These are phyloP conservation scores for Knufia petricola DNA, from an alignment of 2,329 filamentous ascomycete species.

Conservation along the genomic window DNA sequence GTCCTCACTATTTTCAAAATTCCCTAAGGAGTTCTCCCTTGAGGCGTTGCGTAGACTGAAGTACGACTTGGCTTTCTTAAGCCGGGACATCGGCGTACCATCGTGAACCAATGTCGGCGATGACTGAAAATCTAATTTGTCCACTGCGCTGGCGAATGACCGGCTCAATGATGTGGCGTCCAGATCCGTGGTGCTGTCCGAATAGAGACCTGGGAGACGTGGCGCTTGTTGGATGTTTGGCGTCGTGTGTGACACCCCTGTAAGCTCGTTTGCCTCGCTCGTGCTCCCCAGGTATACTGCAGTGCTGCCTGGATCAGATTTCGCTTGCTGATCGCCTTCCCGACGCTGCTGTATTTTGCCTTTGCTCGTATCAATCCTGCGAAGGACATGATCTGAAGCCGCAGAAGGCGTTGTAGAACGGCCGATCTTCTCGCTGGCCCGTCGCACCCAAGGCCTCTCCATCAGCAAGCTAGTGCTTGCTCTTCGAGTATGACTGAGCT, in stretches of 20 bases:
- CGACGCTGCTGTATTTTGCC: slow-evolving; percentile 8
- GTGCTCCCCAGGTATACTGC: neutral
- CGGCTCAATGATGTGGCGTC: slow-evolving; percentile 17
- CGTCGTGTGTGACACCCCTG: neutral
- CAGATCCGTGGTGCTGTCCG: slow-evolving; percentile 9
- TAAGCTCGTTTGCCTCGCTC: neutral
- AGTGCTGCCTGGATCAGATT: slow-evolving; percentile 9
- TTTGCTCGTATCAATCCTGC: slow-evolving; percentile 13
- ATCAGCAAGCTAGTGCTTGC: slow-evolving; percentile 6
- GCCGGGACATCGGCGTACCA: neutral
- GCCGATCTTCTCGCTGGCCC: neutral
- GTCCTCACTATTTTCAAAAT: neutral
- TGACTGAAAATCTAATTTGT: slow-evolving; percentile 19
- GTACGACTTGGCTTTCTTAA: slow-evolving; percentile 6
- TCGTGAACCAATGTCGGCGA: slow-evolving; percentile 7
- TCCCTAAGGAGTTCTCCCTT: neutral
- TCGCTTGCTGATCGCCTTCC: neutral
- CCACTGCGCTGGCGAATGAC: slow-evolving; percentile 20
- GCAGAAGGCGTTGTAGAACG: neutral
- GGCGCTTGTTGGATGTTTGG: neutral
- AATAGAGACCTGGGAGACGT: slow-evolving; percentile 2
- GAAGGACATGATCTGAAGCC: neutral
- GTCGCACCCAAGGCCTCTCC: neutral
- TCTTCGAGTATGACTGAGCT: slow-evolving; percentile 6
- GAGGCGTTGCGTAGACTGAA: neutral